These are phyloP conservation scores for Xerocomellus amylosporus DNA, from an alignment of 768 basidiomycete species.

Conservation along the genomic window DNA sequence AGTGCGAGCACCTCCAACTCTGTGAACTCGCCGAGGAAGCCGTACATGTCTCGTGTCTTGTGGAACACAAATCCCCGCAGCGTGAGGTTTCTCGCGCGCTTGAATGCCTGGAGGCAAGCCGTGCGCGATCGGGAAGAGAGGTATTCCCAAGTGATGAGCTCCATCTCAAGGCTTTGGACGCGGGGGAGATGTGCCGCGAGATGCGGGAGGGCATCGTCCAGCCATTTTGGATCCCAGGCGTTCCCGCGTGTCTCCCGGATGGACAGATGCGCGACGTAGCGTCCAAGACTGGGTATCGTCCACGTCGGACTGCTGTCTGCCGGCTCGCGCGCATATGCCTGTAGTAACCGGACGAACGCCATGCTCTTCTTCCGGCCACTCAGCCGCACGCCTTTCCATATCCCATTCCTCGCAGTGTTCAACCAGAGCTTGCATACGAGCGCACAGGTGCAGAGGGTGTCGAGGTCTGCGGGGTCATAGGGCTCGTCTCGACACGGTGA, in stretches of 20 bases:
- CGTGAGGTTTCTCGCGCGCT: constrained; percentile 15
- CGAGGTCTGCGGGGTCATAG: constrained; percentile 17
- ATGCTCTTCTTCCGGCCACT: constrained; percentile 18
- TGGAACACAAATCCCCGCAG: constrained; percentile 27
- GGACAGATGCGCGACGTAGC: constrained; percentile 42
- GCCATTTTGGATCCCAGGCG: constrained; percentile 34
- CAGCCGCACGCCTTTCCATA: constrained; percentile 27
- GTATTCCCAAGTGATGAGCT: constrained; percentile 33
- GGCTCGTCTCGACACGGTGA: constrained; percentile 7
- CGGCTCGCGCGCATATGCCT: constrained; percentile 12
- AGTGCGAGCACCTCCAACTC: constrained; percentile 28
- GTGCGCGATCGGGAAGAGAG: constrained; percentile 27
- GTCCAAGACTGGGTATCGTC: constrained; percentile 54
- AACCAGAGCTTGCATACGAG: constrained; percentile 34
- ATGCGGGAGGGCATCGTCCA: constrained; percentile 28
- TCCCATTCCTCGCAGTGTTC: constrained; percentile 18
- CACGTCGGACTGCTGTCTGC: constrained; percentile 27
- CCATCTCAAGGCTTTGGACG: constrained; percentile 28
- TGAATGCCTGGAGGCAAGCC: constrained; percentile 27
- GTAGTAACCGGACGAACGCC: constrained; percentile 19
- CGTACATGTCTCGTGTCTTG: constrained; percentile 27
- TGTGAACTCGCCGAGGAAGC: constrained; percentile 27
- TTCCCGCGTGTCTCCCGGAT: constrained; percentile 31
- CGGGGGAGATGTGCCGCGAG: constrained; percentile 20
- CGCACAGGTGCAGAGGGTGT: constrained; percentile 24